These are phyloP conservation scores for Phytophthora foliorum DNA, from an alignment of 352 stramenopile genomes.

Conservation along the genomic window DNA sequence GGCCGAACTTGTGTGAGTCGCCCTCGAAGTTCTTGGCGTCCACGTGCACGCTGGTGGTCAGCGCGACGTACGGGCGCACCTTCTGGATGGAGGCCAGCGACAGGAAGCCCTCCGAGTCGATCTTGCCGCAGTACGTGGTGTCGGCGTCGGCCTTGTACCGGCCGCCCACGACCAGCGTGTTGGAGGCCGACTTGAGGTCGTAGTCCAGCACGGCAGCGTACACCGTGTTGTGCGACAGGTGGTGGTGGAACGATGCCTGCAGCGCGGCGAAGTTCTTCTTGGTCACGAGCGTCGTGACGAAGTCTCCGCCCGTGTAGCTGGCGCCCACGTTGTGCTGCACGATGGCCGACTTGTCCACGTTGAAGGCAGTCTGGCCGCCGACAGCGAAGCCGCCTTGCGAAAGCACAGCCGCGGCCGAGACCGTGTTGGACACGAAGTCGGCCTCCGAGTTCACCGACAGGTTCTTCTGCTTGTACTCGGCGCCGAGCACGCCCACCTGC, in stretches of 20 bases:
- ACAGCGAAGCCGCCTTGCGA: slow-evolving; percentile 74
- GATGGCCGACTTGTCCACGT: slow-evolving; percentile 82
- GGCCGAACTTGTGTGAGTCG: slow-evolving; percentile 88
- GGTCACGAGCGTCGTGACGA: slow-evolving; percentile 73
- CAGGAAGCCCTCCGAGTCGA: slow-evolving; percentile 85
- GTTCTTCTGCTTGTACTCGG: slow-evolving; percentile 84
- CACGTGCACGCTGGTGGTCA: slow-evolving; percentile 84
- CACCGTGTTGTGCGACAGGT: slow-evolving; percentile 77
- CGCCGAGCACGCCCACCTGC: slow-evolving; percentile 77
- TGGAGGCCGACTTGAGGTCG: slow-evolving; percentile 84
- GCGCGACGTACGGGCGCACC: slow-evolving; percentile 74
- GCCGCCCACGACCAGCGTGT: slow-evolving; percentile 81
- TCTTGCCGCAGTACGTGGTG: slow-evolving; percentile 87
- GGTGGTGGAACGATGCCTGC: slow-evolving; percentile 88
- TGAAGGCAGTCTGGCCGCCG: slow-evolving; percentile 80
- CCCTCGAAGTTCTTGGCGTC: slow-evolving; percentile 90
- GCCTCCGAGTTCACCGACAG: slow-evolving; percentile 79
- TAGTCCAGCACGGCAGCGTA: slow-evolving; percentile 87
- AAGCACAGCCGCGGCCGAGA: slow-evolving; percentile 63
- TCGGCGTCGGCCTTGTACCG: slow-evolving; percentile 80
- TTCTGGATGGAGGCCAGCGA: slow-evolving; percentile 84
- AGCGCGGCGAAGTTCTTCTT: slow-evolving; percentile 88
- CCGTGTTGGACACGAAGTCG: slow-evolving; percentile 80
- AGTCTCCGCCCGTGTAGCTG: slow-evolving; percentile 76
- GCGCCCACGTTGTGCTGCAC: slow-evolving; percentile 84